Conservation (phyloP, 1,284 basidiomycete species). For the Fomitopsis schrenkii region DNA sequence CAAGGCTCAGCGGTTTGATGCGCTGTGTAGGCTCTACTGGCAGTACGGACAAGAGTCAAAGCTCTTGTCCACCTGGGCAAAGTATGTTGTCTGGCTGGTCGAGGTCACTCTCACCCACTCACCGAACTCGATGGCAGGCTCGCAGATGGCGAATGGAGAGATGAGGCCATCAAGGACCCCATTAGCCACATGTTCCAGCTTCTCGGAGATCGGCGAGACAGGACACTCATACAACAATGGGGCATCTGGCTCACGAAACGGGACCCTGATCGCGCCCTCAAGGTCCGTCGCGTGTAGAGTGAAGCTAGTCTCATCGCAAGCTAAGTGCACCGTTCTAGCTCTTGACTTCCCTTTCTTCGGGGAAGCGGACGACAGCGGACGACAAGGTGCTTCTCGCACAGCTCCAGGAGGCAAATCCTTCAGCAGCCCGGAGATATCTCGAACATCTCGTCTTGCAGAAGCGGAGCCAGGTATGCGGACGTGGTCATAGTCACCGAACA, state of each 20-base stretch:
- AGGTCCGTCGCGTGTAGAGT: slow-evolving; percentile 39
- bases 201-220: slow-evolving; percentile 58
- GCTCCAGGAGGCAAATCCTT: slow-evolving; percentile 50
- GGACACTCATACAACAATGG: slow-evolving; percentile 65
- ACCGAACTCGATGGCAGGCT: slow-evolving; percentile 42
- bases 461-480: slow-evolving; percentile 48
- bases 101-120: background rate
- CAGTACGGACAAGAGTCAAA: slow-evolving; percentile 54
- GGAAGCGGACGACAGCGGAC: slow-evolving; percentile 52
- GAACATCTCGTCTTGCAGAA: slow-evolving; percentile 77
- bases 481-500: background rate
- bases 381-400: slow-evolving; percentile 54
- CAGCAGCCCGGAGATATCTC: slow-evolving; percentile 66
- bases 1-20: slow-evolving; percentile 51
- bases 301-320: background rate
- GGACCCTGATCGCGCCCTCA: slow-evolving; percentile 67
- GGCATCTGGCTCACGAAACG: slow-evolving; percentile 76
- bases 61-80: slow-evolving; percentile 65
- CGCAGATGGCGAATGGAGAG: slow-evolving; percentile 64
- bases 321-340: slow-evolving; percentile 36
- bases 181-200: slow-evolving; percentile 64
- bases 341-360: slow-evolving; percentile 46
- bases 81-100: slow-evolving; percentile 42
- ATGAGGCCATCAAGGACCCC: slow-evolving; percentile 67
- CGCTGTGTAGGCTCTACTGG: slow-evolving; percentile 62